A percentile compares a stretch with the other conserved stretches of the same genome.
These are phyloP conservation scores for Candida khao-thaluensis DNA, from an alignment of 805 yeast genomes.

Conservation along the genomic window DNA sequence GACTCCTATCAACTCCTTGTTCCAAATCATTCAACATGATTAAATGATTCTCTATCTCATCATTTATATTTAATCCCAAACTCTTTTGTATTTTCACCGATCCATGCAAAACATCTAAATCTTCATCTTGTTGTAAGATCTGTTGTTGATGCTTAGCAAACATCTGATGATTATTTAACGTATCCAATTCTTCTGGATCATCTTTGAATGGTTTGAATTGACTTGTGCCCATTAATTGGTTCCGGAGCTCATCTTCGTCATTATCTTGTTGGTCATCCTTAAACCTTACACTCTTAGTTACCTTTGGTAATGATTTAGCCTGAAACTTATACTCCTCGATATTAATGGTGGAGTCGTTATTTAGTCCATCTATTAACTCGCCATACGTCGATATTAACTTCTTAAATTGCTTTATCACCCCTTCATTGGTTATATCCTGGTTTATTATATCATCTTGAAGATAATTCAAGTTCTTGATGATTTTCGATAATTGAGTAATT, in stretches of 20 bases:
- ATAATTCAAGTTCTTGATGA: slow-evolving; percentile 27
- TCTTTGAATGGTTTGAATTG: slow-evolving; percentile 38
- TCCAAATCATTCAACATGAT: slow-evolving; percentile 42
- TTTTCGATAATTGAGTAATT: slow-evolving; percentile 26
- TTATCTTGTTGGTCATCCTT: slow-evolving; percentile 25
- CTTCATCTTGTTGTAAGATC: slow-evolving; percentile 37
- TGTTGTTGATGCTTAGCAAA: slow-evolving; percentile 45
- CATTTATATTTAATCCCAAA: slow-evolving; percentile 39
- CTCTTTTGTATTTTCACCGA: slow-evolving; percentile 36
- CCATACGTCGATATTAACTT: slow-evolving; percentile 18
- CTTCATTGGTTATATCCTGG: slow-evolving; percentile 9
- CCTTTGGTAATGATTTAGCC: slow-evolving; percentile 10
- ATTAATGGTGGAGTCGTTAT: slow-evolving; percentile 28
- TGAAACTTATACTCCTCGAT: slow-evolving; percentile 30
- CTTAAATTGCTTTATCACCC: slow-evolving; percentile 11
- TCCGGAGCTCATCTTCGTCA: slow-evolving; percentile 23
- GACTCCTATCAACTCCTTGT: slow-evolving; percentile 38
- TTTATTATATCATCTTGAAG: slow-evolving; percentile 28
- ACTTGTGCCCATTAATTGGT: slow-evolving; percentile 36
- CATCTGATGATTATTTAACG: slow-evolving; percentile 35
- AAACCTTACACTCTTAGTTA: slow-evolving; percentile 37
- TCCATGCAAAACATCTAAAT: slow-evolving; percentile 32
- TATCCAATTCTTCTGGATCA: slow-evolving; percentile 17
- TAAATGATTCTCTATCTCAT: slow-evolving; percentile 42
- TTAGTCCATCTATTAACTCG: slow-evolving; percentile 17